Evolutionary conservation across 2,329 filamentous ascomycete genomes (phyloP).

Genomic region (Aspergillus ochraceus): DNA sequence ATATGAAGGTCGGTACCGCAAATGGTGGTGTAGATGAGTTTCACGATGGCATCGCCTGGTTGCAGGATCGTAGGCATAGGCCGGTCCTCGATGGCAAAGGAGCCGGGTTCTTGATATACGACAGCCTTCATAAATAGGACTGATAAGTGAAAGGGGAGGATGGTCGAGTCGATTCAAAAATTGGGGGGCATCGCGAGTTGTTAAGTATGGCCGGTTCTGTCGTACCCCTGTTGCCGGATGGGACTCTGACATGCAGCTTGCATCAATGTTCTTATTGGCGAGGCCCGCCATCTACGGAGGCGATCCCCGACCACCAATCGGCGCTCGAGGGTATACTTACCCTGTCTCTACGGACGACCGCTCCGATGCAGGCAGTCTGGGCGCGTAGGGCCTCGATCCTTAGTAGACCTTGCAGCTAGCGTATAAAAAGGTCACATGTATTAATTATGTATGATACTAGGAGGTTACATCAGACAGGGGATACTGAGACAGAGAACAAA

Average conservation of each 20-base stretch:
- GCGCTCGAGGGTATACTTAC: neutral
- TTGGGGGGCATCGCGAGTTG: no score
- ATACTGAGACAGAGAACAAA: no score
- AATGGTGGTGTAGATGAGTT: slow-evolving; percentile 49
- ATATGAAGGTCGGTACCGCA: slow-evolving; percentile 59
- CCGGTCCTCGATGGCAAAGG: slow-evolving; percentile 32
- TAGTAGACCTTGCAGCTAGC: neutral
- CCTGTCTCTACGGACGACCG: neutral
- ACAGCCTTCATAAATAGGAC: slow-evolving; percentile 45
- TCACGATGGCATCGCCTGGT: slow-evolving; percentile 51
- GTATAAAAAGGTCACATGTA: neutral
- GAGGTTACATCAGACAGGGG: no score
- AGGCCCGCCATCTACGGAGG: neutral
- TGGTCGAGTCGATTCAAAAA: neutral
- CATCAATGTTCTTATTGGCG: neutral
- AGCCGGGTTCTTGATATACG: slow-evolving; percentile 36
- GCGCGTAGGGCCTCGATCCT: neutral
- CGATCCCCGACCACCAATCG: neutral
- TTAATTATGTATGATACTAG: neutral
- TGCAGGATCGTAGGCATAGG: slow-evolving; percentile 41
- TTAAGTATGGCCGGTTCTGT: neutral
- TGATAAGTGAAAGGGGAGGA: neutral
- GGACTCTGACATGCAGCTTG: neutral
- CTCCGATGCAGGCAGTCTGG: neutral
- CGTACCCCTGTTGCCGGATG: neutral